Percentiles rank a stretch among this genome's conserved stretches.
These are phyloP conservation scores for Linum lewisii DNA, from an alignment of 345 rosid species.

Conservation along the genomic window DNA sequence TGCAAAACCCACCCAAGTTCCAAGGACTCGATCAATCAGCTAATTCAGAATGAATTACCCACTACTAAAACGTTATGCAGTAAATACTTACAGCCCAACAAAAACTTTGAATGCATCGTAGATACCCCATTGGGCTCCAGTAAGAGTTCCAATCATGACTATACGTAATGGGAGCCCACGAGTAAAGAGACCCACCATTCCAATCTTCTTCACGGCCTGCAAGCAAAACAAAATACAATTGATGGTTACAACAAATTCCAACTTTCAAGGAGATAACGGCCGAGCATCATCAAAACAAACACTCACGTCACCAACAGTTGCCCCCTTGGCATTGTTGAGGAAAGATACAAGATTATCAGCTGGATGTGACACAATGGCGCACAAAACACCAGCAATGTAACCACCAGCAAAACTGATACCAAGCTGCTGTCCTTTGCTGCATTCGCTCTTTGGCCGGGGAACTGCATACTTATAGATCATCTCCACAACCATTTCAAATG, in stretches of 20 bases:
- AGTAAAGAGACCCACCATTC: constrained; percentile 82
- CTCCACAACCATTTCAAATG: constrained; percentile 88
- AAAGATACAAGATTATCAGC: constrained; percentile 97
- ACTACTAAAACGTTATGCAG: not conserved
- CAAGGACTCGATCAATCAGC: not conserved
- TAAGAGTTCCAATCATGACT: constrained; percentile 97
- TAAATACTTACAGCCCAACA: constrained; percentile 82
- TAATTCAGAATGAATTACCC: not conserved
- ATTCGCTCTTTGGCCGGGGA: constrained; percentile 74
- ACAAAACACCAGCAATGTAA: constrained; percentile 79
- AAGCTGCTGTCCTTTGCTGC: constrained; percentile 68
- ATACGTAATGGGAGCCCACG: constrained; percentile 96
- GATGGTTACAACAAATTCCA: not conserved
- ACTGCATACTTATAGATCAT: constrained; percentile 63
- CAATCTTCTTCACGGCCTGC: constrained; percentile 96
- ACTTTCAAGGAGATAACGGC: too few relatives aligned
- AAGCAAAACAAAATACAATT: constrained; percentile 2
- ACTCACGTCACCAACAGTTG: constrained; percentile 77
- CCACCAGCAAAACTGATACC: constrained; percentile 95
- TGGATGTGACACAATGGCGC: constrained; percentile 89
- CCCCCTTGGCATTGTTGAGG: constrained; percentile 92
- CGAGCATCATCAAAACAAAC: not conserved
- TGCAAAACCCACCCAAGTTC: constrained; percentile 20
- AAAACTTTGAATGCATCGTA: constrained; percentile 97
- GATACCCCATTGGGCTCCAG: constrained; percentile 95